These are phyloP conservation scores for Glycine latifolia DNA, from an alignment of 306 rosid species.

Conservation along the genomic window DNA sequence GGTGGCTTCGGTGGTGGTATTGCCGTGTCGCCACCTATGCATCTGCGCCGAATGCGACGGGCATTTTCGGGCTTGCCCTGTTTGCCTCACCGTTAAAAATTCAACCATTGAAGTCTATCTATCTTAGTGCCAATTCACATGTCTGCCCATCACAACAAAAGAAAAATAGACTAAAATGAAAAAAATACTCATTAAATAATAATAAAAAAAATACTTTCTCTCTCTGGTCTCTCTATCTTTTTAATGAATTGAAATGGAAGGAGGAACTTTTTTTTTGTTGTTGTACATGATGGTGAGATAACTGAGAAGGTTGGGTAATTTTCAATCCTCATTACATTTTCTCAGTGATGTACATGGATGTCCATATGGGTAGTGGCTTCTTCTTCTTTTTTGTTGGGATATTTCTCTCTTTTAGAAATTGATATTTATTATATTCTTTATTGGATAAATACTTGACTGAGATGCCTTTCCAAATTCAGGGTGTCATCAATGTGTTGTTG, in stretches of 20 bases:
- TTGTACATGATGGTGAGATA: slow-evolving; percentile 9
- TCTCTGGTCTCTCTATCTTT: background rate
- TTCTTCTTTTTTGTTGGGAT: background rate
- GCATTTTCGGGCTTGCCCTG: slow-evolving; percentile 72
- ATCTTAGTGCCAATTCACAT: slow-evolving; percentile 46
- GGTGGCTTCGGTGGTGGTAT: slow-evolving; percentile 74
- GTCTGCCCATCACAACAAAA: too few relatives aligned
- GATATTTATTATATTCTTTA: slow-evolving; percentile 65
- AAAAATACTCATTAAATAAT: too few relatives aligned
- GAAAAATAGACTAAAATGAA: too few relatives aligned
- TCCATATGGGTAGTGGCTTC: slow-evolving; percentile 61
- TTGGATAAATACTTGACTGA: slow-evolving; percentile 42
- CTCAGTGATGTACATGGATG: slow-evolving; percentile 65
- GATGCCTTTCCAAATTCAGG: slow-evolving; percentile 7
- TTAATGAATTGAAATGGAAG: background rate
- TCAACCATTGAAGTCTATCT: slow-evolving; percentile 77
- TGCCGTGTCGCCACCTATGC: slow-evolving; percentile 91
- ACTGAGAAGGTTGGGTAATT: slow-evolving; percentile 9
- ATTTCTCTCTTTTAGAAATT: slow-evolving; percentile 40
- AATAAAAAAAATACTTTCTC: too few relatives aligned
- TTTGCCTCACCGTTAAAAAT: slow-evolving; percentile 70
- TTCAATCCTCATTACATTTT: background rate
- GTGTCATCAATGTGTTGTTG: slow-evolving; percentile 12
- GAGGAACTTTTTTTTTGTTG: background rate
- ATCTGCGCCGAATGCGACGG: slow-evolving; percentile 76